Evolutionary conservation across 192 early-diverging fungal species (phyloP), one percentile per base, ranked within the genome.

Genomic region (Dispira parvispora): DNA sequence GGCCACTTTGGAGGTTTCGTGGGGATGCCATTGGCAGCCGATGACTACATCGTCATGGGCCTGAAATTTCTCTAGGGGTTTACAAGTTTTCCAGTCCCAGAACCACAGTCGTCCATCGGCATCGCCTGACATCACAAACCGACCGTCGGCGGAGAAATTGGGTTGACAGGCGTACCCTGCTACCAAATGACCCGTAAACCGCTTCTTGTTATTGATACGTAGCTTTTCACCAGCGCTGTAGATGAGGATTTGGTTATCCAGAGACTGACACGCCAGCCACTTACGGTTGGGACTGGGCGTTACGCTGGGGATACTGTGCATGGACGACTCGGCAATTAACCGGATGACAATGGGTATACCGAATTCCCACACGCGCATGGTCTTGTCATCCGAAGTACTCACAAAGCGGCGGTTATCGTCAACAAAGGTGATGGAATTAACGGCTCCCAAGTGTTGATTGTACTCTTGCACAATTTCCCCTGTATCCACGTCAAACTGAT

Each of bases 321-420:
- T 96, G 56, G 84, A 83, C 6, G 94, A 87, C 49, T 99, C 96
- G 20, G 94, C 92, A 65, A 96, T 82, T 64, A 92, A 89, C 75
- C 96, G 96, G 77, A 99, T 95, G 43, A 94, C 91, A 3, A 99
- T 91, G 4, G 96, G 96, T 66, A 99, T 99, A 64, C 89, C 94
- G 69, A 82, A 95, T 76, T 99, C 96, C 96, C 96, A 99, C 53
- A 85, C 91, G 49, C 96, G 84, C 63, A 99, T 70, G 20, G 88
- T 89, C 72, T 99, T 99, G 77, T 99, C 96, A 71, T 99, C 94
- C 42, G 85, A 88, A 3, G 96, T 96, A 12, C 92, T 89, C 42
- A 99, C 84, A 64, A 99, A 99, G 28, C 94, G 78, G 47, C 93
- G 76, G 72, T 90, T 90, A 12, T 91, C 86, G 65, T 97, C 93